Percentiles rank a stretch among this genome's conserved stretches.
Evolutionary conservation across 345 rosid species (phyloP).

Genomic region (Ceriops tagal): DNA sequence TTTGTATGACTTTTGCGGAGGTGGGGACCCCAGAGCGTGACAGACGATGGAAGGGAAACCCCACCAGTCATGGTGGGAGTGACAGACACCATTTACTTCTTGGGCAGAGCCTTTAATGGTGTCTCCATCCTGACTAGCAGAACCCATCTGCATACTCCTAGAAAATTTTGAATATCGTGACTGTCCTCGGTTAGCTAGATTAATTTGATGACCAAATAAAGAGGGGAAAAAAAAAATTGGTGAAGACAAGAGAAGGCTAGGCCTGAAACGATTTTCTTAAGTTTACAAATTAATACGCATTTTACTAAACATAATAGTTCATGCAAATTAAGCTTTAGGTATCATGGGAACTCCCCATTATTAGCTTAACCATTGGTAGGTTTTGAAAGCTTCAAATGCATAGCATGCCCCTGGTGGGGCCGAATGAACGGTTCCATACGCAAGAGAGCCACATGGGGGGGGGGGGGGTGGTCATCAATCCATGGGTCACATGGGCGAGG

Average conservation of each 20-base stretch:
- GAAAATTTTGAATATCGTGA: slow-evolving; percentile 1
- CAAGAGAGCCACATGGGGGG: slow-evolving; percentile 24
- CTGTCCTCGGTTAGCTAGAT: neutral
- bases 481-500: neutral
- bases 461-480: neutral
- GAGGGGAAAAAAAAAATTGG: too few relatives aligned
- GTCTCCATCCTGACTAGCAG: neutral
- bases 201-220: too few relatives aligned
- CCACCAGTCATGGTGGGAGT: neutral
- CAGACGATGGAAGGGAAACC: neutral
- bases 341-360: too few relatives aligned
- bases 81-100: slow-evolving; percentile 34
- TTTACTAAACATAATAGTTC: too few relatives aligned
- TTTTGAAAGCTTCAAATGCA: neutral
- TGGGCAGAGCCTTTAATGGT: slow-evolving; percentile 22
- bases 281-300: too few relatives aligned
- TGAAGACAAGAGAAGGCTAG: too few relatives aligned
- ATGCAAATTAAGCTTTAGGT: too few relatives aligned
- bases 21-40: neutral
- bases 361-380: too few relatives aligned
- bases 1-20: neutral
- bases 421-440: neutral
- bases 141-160: neutral
- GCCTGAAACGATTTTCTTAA: too few relatives aligned
- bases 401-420: neutral